A percentile compares a stretch with the other conserved stretches of the same genome.
These are phyloP conservation scores for Fusarium ramigenum DNA, from an alignment of 2,329 filamentous ascomycete genomes.

Conservation along the genomic window DNA sequence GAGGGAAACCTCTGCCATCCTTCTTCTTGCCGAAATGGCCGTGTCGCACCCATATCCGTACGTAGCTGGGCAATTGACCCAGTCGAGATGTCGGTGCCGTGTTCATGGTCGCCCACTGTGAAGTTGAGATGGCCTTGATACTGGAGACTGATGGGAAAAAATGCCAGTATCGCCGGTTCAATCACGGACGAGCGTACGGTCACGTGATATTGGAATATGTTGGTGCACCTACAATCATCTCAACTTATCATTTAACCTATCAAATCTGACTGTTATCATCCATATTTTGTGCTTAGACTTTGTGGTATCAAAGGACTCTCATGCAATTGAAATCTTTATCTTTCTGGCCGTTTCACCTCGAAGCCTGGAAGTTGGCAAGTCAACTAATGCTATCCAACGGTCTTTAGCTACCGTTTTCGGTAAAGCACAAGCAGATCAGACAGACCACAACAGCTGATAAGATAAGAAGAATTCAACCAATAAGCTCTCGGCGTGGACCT, in stretches of 20 bases:
- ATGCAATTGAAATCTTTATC: background rate
- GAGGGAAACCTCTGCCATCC: conserved; percentile 39
- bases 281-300: background rate
- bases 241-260: background rate
- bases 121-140: conserved; percentile 33
- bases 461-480: conserved; percentile 37
- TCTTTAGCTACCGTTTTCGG: background rate
- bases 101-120: conserved; percentile 49
- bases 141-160: conserved; percentile 33
- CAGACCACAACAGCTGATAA: conserved; percentile 29
- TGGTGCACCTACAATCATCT: background rate
- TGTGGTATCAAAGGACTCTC: background rate
- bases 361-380: conserved; percentile 7
- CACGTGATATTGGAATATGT: conserved; percentile 29
- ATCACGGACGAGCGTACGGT: conserved; percentile 27
- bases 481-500: background rate
- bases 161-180: conserved; percentile 25
- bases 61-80: conserved; percentile 55
- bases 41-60: conserved; percentile 55
- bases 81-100: conserved; percentile 48
- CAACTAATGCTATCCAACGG: too few species aligned
- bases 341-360: background rate
- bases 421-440: background rate
- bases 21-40: conserved; percentile 42
- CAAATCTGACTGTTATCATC: background rate